Percentiles rank a stretch among this genome's conserved stretches.
phyloP scores from a whole-genome alignment of 768 basidiomycete species.

The Daedaleopsis sinensis region DNA sequence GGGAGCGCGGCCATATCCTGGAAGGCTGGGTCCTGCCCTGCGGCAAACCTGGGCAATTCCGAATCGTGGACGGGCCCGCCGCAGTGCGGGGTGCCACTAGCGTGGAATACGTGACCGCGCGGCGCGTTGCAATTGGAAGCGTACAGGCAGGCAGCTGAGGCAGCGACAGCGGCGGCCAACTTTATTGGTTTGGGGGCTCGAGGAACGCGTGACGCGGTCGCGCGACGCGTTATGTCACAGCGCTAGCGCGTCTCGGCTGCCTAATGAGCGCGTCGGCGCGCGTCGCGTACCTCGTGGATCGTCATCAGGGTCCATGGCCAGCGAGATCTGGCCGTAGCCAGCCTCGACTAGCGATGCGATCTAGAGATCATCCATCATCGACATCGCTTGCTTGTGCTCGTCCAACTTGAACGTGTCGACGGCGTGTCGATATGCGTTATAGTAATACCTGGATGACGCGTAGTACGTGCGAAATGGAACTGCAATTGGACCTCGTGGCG shows the following conservation, averaged over 20 bases:
- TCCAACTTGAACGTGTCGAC: no score
- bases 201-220: background rate
- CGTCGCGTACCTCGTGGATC: conserved; percentile 5
- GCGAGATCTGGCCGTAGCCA: background rate
- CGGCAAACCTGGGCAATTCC: background rate
- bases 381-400: background rate
- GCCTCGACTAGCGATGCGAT: background rate
- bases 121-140: no score
- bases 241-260: conserved; percentile 8
- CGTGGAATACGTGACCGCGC: background rate
- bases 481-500: no score
- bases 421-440: no score
- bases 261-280: conserved; percentile 15
- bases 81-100: background rate
- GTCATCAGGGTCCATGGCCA: background rate
- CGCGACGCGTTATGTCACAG: conserved; percentile 4
- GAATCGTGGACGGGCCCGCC: background rate
- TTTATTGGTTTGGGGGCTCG: no score
- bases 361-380: background rate
- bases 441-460: no score
- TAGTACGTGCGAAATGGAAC: no score
- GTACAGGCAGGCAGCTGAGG: no score
- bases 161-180: no score
- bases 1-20: background rate
- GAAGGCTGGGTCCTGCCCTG: no score